phyloP scores from a whole-genome alignment of 2,329 filamentous ascomycete species.

The Paecilomyces variotii region DNA sequence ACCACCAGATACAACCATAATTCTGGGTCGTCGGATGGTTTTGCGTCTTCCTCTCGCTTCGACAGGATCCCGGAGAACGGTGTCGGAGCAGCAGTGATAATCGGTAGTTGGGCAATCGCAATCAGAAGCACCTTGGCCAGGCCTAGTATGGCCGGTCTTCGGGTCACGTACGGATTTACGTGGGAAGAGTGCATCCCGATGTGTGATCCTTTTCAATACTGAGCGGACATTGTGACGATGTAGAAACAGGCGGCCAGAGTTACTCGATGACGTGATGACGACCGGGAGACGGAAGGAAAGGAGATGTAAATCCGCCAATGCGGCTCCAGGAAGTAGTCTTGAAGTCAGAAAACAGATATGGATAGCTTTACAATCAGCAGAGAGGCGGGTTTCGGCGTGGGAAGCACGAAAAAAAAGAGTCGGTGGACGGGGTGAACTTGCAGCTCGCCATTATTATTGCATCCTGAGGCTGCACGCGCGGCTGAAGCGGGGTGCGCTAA shows the following conservation, averaged over 20 bases:
- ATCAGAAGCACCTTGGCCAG: slow-evolving; percentile 35
- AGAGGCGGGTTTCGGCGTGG: not conserved
- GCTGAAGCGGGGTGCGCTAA: not conserved
- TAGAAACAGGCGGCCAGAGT: not conserved
- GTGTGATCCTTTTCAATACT: not conserved
- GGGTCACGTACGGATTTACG: slow-evolving; percentile 24
- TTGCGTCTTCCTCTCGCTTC: slow-evolving; percentile 32
- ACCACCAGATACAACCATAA: slow-evolving; percentile 76
- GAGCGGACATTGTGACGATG: not conserved
- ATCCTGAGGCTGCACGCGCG: not conserved
- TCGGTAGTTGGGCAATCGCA: slow-evolving; percentile 28
- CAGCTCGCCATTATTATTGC: not conserved
- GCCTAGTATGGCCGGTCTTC: slow-evolving; percentile 32
- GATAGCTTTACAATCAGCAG: not conserved
- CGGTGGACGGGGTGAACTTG: not conserved
- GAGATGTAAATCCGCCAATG: not conserved
- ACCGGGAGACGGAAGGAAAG: not conserved
- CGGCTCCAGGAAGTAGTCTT: not conserved
- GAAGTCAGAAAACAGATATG: not conserved
- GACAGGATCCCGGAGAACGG: slow-evolving; percentile 12
- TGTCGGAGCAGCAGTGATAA: slow-evolving; percentile 31
- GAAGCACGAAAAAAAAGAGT: not conserved
- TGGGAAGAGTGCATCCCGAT: slow-evolving; percentile 9
- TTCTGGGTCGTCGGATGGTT: slow-evolving; percentile 52
- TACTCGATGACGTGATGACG: not conserved